A percentile compares a stretch with the other conserved stretches of the same genome.
Evolutionary conservation across 2,329 filamentous ascomycete genomes (phyloP).

Genomic region (Leptographium flavum): DNA sequence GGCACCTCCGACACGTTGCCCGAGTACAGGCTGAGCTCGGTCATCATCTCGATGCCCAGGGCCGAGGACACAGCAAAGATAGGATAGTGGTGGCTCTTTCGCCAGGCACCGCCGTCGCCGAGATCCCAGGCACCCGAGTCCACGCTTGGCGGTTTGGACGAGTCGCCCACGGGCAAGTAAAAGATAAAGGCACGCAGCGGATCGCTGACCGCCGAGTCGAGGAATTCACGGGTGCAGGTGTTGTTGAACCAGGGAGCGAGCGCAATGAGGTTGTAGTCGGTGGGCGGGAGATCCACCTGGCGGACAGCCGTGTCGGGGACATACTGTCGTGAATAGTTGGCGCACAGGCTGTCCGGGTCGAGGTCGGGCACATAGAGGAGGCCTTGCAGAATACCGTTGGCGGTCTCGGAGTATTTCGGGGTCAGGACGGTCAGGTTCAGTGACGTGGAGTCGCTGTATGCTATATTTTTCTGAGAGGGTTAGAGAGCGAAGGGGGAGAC

Average conservation of each 20-base stretch:
- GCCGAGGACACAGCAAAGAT: constrained; percentile 67
- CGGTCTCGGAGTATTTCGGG: constrained; percentile 44
- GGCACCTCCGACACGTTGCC: constrained; percentile 54
- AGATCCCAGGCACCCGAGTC: constrained; percentile 57
- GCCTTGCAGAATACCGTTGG: constrained; percentile 53
- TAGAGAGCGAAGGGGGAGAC: background rate
- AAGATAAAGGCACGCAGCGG: constrained; percentile 50
- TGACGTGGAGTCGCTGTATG: constrained; percentile 36
- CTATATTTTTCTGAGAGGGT: constrained; percentile 25
- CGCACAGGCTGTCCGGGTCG: constrained; percentile 42
- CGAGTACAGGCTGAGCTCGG: constrained; percentile 61
- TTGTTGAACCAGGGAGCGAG: constrained; percentile 74
- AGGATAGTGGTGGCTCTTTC: constrained; percentile 54
- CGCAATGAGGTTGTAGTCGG: constrained; percentile 62
- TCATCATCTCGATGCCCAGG: constrained; percentile 54
- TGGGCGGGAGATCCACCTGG: constrained; percentile 49
- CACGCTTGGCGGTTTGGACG: constrained; percentile 48
- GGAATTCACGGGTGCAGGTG: constrained; percentile 59
- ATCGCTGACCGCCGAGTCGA: constrained; percentile 44
- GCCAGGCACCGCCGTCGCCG: constrained; percentile 58
- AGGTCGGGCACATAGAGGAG: constrained; percentile 77
- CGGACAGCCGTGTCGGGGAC: constrained; percentile 66
- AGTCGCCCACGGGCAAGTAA: constrained; percentile 41
- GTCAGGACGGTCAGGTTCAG: constrained; percentile 64
- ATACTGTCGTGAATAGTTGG: constrained; percentile 44